A percentile compares a stretch with the other conserved stretches of the same genome.
Evolutionary conservation across 768 basidiomycete genomes (phyloP).

Genomic region (Boletellus ananiceps): DNA sequence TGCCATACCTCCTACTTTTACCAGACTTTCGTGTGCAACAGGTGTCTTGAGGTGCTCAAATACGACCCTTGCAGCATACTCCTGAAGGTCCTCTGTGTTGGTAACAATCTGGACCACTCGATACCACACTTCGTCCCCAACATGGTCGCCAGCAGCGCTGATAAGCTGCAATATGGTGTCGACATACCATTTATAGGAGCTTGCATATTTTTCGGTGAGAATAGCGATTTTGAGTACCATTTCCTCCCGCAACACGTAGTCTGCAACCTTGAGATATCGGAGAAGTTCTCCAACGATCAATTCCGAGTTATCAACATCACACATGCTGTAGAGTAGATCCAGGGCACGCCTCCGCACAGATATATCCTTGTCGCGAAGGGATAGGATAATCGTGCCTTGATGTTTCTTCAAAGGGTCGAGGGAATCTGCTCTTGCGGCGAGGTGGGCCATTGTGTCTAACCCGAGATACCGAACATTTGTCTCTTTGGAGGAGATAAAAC

Average conservation of each 20-base stretch:
- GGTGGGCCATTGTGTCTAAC: conserved; percentile 96
- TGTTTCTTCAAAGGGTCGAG: conserved; percentile 92
- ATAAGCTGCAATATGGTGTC: conserved; percentile 96
- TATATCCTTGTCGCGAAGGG: conserved; percentile 94
- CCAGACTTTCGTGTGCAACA: conserved; percentile 85
- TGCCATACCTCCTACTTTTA: conserved; percentile 86
- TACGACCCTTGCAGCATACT: conserved; percentile 90
- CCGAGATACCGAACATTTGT: conserved; percentile 98
- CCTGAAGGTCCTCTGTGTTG: conserved; percentile 96
- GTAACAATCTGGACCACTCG: conserved; percentile 98
- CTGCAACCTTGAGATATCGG: conserved; percentile 91
- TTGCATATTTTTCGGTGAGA: conserved; percentile 97
- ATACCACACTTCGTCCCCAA: conserved; percentile 99
- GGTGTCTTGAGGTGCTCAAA: conserved; percentile 86
- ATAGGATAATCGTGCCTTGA: conserved; percentile 91
- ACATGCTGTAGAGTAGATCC: conserved; percentile 98
- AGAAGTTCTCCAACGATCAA: conserved; percentile 93
- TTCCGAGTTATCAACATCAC: conserved; percentile 95
- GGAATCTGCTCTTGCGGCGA: conserved; percentile 90
- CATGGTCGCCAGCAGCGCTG: conserved; percentile 95
- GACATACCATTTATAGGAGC: conserved; percentile 98
- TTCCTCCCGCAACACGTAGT: conserved; percentile 94
- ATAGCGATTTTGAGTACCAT: conserved; percentile 99
- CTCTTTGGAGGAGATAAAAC: conserved; percentile 96
- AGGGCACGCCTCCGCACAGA: conserved; percentile 91